Evolutionary conservation across 495 filamentous ascomycete species (phyloP).

Genomic region (Schizothecium vesticola): DNA sequence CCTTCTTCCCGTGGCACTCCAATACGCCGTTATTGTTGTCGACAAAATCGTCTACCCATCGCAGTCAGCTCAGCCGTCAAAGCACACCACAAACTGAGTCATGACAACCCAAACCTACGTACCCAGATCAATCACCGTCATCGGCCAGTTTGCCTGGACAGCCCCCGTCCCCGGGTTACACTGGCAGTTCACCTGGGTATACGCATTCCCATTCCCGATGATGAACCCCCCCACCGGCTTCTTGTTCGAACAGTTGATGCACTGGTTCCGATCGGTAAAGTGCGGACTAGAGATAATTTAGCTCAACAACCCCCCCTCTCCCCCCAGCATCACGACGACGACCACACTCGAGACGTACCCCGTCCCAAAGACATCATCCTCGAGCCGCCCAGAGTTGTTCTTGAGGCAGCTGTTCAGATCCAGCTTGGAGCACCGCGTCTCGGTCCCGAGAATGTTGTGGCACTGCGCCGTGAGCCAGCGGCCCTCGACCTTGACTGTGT

Average conservation of each 20-base stretch:
- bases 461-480: slow-evolving; percentile 21
- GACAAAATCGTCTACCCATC: not conserved
- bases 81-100: too few relatives aligned
- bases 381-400: slow-evolving; percentile 19
- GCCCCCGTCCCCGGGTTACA: slow-evolving; percentile 23
- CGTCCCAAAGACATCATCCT: slow-evolving; percentile 15
- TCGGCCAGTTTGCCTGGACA: slow-evolving; percentile 19
- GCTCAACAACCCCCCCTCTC: too few relatives aligned
- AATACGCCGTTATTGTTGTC: not conserved
- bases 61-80: not conserved
- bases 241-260: slow-evolving; percentile 22
- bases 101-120: not conserved
- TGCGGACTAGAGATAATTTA: slow-evolving; percentile 1
- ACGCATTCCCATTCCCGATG: not conserved
- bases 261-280: slow-evolving; percentile 18
- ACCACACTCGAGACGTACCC: slow-evolving; percentile 9
- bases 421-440: slow-evolving; percentile 17
- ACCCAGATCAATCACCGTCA: slow-evolving; percentile 22
- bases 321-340: too few relatives aligned
- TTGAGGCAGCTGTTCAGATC: slow-evolving; percentile 25
- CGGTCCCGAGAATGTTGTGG: slow-evolving; percentile 16
- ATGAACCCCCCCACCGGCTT: slow-evolving; percentile 12
- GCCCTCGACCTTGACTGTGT: slow-evolving; percentile 19
- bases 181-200: slow-evolving; percentile 19
- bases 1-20: not conserved